These are phyloP conservation scores for Cordyceps sp. DNA, from an alignment of 2,329 filamentous ascomycete species.

Conservation along the genomic window DNA sequence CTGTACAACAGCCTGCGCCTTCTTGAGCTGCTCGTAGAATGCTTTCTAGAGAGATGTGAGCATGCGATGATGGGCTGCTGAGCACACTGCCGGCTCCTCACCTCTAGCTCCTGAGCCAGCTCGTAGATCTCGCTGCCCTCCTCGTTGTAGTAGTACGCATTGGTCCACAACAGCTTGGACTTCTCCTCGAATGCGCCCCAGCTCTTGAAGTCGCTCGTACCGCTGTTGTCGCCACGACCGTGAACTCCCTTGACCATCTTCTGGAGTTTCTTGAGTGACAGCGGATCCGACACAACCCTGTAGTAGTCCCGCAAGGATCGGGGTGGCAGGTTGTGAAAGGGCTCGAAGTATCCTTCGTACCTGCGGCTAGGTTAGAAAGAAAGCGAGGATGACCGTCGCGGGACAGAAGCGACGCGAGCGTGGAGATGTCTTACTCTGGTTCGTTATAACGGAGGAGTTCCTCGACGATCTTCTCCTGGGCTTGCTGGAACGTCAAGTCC, in stretches of 20 bases:
- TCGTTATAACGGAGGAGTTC: slow-evolving; percentile 56
- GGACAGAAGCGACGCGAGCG: background rate
- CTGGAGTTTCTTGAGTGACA: slow-evolving; percentile 62
- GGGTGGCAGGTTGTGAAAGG: slow-evolving; percentile 65
- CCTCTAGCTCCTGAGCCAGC: slow-evolving; percentile 66
- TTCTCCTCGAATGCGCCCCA: slow-evolving; percentile 75
- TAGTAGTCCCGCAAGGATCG: slow-evolving; percentile 74
- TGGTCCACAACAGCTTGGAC: slow-evolving; percentile 68
- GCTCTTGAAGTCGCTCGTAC: slow-evolving; percentile 53
- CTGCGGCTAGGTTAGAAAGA: too few species aligned
- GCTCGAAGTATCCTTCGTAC: slow-evolving; percentile 51
- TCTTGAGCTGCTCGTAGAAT: slow-evolving; percentile 50
- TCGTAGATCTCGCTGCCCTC: slow-evolving; percentile 74
- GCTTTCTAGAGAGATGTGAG: slow-evolving; percentile 34
- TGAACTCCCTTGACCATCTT: slow-evolving; percentile 61
- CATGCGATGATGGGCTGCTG: background rate
- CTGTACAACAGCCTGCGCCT: slow-evolving; percentile 55
- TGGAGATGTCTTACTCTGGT: slow-evolving; percentile 32
- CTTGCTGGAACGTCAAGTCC: slow-evolving; percentile 64
- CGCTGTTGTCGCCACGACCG: slow-evolving; percentile 47
- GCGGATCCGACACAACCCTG: slow-evolving; percentile 61
- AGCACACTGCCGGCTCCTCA: slow-evolving; percentile 15
- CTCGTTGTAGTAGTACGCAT: slow-evolving; percentile 81
- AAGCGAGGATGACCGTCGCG: slow-evolving; percentile 6
- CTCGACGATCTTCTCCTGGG: slow-evolving; percentile 70